Evolutionary conservation across 345 rosid species (phyloP), one percentile per base, ranked within the genome.

Genomic region (Conringia planisiliqua): DNA sequence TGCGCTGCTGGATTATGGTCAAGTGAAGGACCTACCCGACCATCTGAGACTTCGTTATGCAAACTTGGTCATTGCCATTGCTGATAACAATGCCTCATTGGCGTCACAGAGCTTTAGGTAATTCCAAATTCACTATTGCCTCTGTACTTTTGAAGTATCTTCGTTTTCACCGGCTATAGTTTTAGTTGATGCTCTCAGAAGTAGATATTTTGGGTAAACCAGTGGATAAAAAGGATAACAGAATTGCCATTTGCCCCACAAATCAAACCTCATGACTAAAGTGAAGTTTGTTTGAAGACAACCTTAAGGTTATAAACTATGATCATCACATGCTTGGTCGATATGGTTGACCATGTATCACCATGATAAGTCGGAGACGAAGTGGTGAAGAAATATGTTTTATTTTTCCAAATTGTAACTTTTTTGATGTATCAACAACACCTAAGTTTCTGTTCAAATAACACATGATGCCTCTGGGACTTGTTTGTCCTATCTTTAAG

Each of bases 21-120:
- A 92, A 86, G 99, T 89, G 81, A 95, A 95, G 85, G 97, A 92
- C 84, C 97, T 95, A 17, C 98, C 98, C 55, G 87, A 92, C 43
- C 57, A 82, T 35, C 71, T 92, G 81, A 86, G 96, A 85, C 91
- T 92, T 80, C 92, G 94, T 54, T 89, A 89, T 79, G 99, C 98
- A 52, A 87, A 83, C 75, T 79, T 95, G 81, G 84, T 92, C 58
- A 80, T 90, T 77, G 96, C 99, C 51, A 89, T 92, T 20, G 94
- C 97, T 67, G 90, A 89, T 84, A 81, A 77, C 79, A 85, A 92
- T 44, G 84, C 85, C 40, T 26, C 85, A 52, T 77, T 78, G 78
- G 91, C 90, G 59, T 62, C 75, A 67, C 88, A 92, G 78, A 88
- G 98, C 89, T 90, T 78, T 77, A 88, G 92, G 97, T 95, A 82